phyloP scores from a whole-genome alignment of 805 yeast species.

The Starmera quercuum region DNA sequence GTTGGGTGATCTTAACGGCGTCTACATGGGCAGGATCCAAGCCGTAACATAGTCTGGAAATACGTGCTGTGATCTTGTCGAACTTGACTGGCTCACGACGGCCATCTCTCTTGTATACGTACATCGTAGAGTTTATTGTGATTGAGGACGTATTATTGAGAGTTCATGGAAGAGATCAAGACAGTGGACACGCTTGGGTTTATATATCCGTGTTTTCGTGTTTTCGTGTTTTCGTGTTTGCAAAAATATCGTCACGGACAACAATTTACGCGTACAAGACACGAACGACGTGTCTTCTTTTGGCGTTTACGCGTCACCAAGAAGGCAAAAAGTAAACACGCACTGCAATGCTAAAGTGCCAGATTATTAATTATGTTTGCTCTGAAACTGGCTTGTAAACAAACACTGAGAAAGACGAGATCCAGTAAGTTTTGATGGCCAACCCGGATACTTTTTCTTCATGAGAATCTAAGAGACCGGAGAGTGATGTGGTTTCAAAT shows the following conservation, averaged over 20 bases:
- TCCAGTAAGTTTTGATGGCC: no score
- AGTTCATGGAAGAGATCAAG: not conserved
- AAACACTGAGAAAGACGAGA: no score
- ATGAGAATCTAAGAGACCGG: no score
- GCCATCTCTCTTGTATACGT: conserved; percentile 88
- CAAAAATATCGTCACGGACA: conserved; percentile 1
- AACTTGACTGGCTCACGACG: conserved; percentile 91
- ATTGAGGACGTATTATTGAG: not conserved
- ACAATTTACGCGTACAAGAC: conserved; percentile 1
- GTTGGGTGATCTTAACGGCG: conserved; percentile 91
- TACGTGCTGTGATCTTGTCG: conserved; percentile 94
- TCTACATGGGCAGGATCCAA: conserved; percentile 88
- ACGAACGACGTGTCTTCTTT: conserved; percentile 1
- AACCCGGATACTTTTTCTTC: no score
- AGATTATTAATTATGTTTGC: not conserved
- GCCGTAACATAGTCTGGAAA: conserved; percentile 90
- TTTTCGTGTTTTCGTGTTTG: conserved; percentile 1
- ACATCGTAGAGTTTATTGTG: conserved; percentile 39
- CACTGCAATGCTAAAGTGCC: not conserved
- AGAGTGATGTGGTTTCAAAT: no score
- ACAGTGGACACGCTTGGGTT: conserved; percentile 3
- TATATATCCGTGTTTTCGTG: conserved; percentile 3
- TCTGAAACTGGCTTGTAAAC: no score
- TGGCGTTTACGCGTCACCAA: not conserved
- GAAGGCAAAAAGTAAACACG: conserved; percentile 1